These are phyloP conservation scores for Leishmania braziliensis DNA, from an alignment of 208 protist species.

Conservation along the genomic window DNA sequence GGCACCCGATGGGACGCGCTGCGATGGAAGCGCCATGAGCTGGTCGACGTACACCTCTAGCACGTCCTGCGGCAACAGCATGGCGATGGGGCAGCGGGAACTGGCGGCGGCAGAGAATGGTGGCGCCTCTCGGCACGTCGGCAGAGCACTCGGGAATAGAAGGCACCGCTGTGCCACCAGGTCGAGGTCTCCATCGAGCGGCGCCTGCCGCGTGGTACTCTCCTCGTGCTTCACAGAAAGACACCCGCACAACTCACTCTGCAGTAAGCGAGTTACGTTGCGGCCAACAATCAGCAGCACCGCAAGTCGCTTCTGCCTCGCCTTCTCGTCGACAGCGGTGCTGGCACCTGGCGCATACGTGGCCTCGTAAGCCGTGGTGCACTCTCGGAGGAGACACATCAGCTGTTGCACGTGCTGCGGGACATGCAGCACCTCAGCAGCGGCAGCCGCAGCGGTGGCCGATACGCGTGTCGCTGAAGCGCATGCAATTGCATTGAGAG, in stretches of 20 bases:
- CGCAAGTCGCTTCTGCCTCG: slow-evolving; percentile 28
- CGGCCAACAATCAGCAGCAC: slow-evolving; percentile 49
- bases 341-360: neutral
- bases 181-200: neutral
- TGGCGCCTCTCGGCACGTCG: slow-evolving; percentile 14
- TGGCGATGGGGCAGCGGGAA: slow-evolving; percentile 16
- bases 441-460: neutral
- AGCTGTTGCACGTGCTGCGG: slow-evolving; percentile 20
- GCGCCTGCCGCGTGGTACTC: neutral
- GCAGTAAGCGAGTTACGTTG: slow-evolving; percentile 60
- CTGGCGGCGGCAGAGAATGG: neutral
- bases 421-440: slow-evolving; percentile 14
- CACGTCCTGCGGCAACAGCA: slow-evolving; percentile 6
- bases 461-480: neutral
- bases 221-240: slow-evolving; percentile 15
- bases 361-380: neutral
- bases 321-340: neutral
- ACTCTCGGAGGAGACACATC: slow-evolving; percentile 13
- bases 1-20: slow-evolving; percentile 31
- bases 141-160: slow-evolving; percentile 3
- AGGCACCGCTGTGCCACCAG: neutral
- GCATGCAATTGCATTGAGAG: slow-evolving; percentile 24
- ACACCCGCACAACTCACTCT: slow-evolving; percentile 54
- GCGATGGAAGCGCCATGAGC: slow-evolving; percentile 24
- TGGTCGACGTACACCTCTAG: slow-evolving; percentile 20